Conservation (phyloP, 164 flowering plant species). For the Protea cynaroides region DNA sequence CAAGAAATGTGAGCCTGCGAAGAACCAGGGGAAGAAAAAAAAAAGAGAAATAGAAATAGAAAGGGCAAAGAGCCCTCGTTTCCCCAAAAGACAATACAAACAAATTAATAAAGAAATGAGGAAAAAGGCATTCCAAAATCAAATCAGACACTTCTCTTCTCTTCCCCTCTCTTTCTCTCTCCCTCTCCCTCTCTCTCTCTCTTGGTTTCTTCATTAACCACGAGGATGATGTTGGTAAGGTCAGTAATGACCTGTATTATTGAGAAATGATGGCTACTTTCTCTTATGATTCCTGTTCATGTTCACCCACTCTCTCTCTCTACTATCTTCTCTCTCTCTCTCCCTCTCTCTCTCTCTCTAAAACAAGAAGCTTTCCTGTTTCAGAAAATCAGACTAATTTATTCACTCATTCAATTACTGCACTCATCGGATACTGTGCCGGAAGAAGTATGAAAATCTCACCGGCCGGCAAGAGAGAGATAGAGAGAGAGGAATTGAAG, state of each 20-base stretch:
- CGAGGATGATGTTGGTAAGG: conserved; percentile 43
- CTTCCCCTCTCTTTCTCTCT: neutral
- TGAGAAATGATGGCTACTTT: conserved; percentile 59
- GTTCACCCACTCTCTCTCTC: conserved; percentile 6
- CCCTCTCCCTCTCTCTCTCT: neutral
- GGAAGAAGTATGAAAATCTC: conserved; percentile 7
- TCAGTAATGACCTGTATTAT: conserved; percentile 36
- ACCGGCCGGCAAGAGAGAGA: conserved; percentile 5
- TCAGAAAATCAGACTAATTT: conserved; percentile 22
- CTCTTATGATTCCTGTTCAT: conserved; percentile 21
- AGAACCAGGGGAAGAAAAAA: neutral
- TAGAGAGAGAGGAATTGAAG: conserved; percentile 7
- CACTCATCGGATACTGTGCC: conserved; percentile 41
- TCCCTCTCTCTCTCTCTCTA: conserved; percentile 11
- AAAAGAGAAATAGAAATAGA: neutral
- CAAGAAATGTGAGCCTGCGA: neutral
- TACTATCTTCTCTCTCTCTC: neutral
- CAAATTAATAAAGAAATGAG: neutral
- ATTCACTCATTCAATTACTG: conserved; percentile 26
- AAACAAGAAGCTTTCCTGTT: conserved; percentile 25
- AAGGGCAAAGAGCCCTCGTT: neutral
- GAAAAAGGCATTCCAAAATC: neutral
- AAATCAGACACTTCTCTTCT: neutral
- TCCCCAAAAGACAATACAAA: neutral
- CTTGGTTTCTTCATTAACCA: conserved; percentile 32